These are phyloP conservation scores for Candida ovalis DNA, from an alignment of 805 yeast species.

Conservation along the genomic window DNA sequence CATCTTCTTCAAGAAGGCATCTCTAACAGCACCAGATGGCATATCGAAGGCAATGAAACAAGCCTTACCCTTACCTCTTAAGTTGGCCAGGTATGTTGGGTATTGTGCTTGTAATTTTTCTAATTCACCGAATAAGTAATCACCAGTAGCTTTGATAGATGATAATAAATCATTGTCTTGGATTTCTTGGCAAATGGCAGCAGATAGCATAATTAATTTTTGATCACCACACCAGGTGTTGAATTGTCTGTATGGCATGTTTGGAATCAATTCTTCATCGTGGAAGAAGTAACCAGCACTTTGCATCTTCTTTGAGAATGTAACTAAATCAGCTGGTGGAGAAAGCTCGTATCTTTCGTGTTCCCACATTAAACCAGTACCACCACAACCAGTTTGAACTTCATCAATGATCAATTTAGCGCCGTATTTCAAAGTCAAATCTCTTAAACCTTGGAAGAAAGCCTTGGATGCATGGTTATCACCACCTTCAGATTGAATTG, in stretches of 20 bases:
- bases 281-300: constrained; percentile 84
- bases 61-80: constrained; percentile 73
- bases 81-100: constrained; percentile 49
- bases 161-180: constrained; percentile 54
- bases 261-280: constrained; percentile 68
- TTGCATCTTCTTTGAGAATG: constrained; percentile 86
- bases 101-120: constrained; percentile 47
- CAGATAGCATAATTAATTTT: constrained; percentile 70
- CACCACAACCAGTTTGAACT: constrained; percentile 89
- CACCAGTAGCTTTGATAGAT: constrained; percentile 60
- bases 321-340: constrained; percentile 78
- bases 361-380: constrained; percentile 83
- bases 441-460: constrained; percentile 82
- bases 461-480: constrained; percentile 78
- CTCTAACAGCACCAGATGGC: constrained; percentile 51
- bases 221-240: constrained; percentile 96
- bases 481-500: constrained; percentile 90
- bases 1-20: constrained; percentile 56
- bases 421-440: constrained; percentile 64
- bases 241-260: constrained; percentile 81
- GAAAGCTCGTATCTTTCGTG: constrained; percentile 79
- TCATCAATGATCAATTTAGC: constrained; percentile 77
- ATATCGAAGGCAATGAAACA: constrained; percentile 83
- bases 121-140: constrained; percentile 57
- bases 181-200: constrained; percentile 67